These are phyloP conservation scores for Musa troglodytarum DNA, from an alignment of 176 grass and related monocot species.

Conservation along the genomic window DNA sequence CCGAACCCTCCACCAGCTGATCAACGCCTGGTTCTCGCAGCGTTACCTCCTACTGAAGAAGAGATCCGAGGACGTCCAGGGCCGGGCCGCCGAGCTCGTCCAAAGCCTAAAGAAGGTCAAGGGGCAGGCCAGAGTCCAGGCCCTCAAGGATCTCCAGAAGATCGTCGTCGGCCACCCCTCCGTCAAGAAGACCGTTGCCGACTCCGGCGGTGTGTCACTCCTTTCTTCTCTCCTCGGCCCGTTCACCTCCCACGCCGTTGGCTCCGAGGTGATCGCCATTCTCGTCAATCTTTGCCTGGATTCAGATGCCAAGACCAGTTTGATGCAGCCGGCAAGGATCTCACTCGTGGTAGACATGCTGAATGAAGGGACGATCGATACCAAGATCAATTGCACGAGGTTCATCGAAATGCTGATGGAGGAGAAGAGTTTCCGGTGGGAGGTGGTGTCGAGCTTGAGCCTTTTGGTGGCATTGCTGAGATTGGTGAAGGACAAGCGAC, in stretches of 20 bases:
- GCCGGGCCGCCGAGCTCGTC: slow-evolving; percentile 65
- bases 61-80: slow-evolving; percentile 75
- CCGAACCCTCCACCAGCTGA: slow-evolving; percentile 73
- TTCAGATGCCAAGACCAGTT: slow-evolving; percentile 39
- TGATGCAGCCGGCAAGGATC: slow-evolving; percentile 84
- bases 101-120: slow-evolving; percentile 56
- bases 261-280: slow-evolving; percentile 77
- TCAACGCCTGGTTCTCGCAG: slow-evolving; percentile 88
- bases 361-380: slow-evolving; percentile 74
- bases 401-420: slow-evolving; percentile 69
- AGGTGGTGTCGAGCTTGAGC: slow-evolving; percentile 75
- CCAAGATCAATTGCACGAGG: slow-evolving; percentile 69
- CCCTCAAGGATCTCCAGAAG: slow-evolving; percentile 52
- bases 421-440: slow-evolving; percentile 69
- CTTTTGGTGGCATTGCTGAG: slow-evolving; percentile 66
- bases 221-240: slow-evolving; percentile 68
- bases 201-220: slow-evolving; percentile 40
- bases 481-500: slow-evolving; percentile 56
- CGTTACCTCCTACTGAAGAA: slow-evolving; percentile 71
- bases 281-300: slow-evolving; percentile 54
- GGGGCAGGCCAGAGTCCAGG: slow-evolving; percentile 65
- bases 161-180: slow-evolving; percentile 50
- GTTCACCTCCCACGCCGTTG: slow-evolving; percentile 74
- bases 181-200: slow-evolving; percentile 57
- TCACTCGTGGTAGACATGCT: slow-evolving; percentile 87